A percentile compares a stretch with the other conserved stretches of the same genome.
Evolutionary conservation across 2,329 filamentous ascomycete species (phyloP).

Genomic region (Talaromyces piceae): DNA sequence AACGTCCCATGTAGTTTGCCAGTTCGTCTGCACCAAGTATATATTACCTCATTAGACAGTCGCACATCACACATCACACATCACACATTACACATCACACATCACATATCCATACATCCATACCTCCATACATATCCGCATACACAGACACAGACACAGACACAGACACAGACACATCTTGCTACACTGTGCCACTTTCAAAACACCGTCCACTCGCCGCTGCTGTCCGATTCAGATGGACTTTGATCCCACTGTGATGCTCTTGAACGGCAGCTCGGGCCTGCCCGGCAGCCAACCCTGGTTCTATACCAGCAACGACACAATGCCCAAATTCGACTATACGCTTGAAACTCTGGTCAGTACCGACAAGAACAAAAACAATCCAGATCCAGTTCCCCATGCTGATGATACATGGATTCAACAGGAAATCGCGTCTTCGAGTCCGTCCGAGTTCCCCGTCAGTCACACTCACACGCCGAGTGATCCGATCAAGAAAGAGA

Average conservation of each 20-base stretch:
- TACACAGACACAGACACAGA: too few relatives aligned
- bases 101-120: background rate
- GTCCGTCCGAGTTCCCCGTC: too few relatives aligned
- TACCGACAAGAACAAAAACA: background rate
- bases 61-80: background rate
- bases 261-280: constrained; percentile 2
- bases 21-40: background rate
- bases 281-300: constrained; percentile 1
- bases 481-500: constrained; percentile 2
- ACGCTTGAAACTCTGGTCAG: background rate
- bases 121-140: too few relatives aligned
- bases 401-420: background rate
- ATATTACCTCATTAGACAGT: too few relatives aligned
- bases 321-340: background rate
- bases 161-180: too few relatives aligned
- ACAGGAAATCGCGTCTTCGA: background rate
- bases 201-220: background rate
- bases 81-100: background rate
- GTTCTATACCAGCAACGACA: constrained; percentile 4
- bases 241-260: constrained; percentile 4
- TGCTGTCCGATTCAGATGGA: background rate
- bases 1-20: background rate
- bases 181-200: background rate
- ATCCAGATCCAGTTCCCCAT: background rate
- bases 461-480: background rate